Evolutionary conservation across 805 yeast genomes (phyloP).

Genomic region (Jamesozyma gamospora): DNA sequence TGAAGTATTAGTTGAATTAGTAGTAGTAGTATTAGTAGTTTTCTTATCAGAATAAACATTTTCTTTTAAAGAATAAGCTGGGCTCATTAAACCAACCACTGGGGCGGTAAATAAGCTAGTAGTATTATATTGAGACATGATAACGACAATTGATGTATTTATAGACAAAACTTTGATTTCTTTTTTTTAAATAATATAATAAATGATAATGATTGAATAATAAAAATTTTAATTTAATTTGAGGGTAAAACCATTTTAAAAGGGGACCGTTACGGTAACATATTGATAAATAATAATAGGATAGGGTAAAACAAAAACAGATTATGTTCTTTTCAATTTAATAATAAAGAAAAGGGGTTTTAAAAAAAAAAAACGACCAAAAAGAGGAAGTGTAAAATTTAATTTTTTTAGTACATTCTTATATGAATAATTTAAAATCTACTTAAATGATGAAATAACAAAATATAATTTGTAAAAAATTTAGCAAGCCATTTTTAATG

Average conservation of each 20-base stretch:
- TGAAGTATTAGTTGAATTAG: conserved; percentile 1
- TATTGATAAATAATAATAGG: neutral
- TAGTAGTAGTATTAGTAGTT: neutral
- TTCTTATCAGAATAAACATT: neutral
- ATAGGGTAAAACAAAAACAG: conserved; percentile 1
- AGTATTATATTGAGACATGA: conserved; percentile 12
- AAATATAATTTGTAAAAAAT: conserved; percentile 7
- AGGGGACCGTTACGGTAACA: conserved; percentile 8
- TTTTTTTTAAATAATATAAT: neutral
- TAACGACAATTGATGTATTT: neutral
- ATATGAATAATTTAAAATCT: conserved; percentile 6
- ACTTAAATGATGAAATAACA: conserved; percentile 4
- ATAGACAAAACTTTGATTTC: conserved; percentile 1
- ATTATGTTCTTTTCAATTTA: neutral
- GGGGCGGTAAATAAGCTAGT: conserved; percentile 8
- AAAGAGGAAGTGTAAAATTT: conserved; percentile 1
- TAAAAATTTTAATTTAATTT: neutral
- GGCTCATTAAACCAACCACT: conserved; percentile 2
- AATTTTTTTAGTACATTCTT: conserved; percentile 2
- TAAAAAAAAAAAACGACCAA: conserved; percentile 3
- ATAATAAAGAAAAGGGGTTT: conserved; percentile 1
- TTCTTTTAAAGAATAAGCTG: neutral
- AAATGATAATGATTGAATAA: conserved; percentile 3
- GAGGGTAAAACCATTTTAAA: conserved; percentile 1
- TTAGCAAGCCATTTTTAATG: conserved; percentile 22